Evolutionary conservation across 1,284 basidiomycete genomes (phyloP).

Genomic region (Filobasidium uniguttulatum): DNA sequence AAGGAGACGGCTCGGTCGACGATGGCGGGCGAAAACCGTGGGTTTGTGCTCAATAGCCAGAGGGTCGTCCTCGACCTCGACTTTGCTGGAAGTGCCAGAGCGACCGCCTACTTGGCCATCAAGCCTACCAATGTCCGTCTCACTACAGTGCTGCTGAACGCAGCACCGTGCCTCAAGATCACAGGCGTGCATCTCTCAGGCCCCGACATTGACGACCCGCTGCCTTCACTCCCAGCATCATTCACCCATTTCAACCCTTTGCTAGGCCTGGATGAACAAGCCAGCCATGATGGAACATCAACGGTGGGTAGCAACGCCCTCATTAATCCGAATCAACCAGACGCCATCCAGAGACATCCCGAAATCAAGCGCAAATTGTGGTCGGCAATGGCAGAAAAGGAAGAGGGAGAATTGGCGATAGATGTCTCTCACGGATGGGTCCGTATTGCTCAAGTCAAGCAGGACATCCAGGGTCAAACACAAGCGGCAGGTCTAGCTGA

Average conservation of each 20-base stretch:
- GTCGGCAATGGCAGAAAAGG: constrained; percentile 73
- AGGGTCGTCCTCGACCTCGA: constrained; percentile 33
- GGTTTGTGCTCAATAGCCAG: constrained; percentile 24
- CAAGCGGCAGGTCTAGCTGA: constrained; percentile 25
- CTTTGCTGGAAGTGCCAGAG: constrained; percentile 27
- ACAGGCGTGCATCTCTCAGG: constrained; percentile 30
- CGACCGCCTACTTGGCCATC: constrained; percentile 31
- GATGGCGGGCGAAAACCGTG: constrained; percentile 1
- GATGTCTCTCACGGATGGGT: constrained; percentile 71
- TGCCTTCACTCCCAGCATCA: constrained; percentile 8
- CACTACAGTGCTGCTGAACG: constrained; percentile 31
- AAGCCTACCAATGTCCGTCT: constrained; percentile 28
- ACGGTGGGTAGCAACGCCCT: constrained; percentile 52
- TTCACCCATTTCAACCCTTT: constrained; percentile 12
- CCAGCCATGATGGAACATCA: constrained; percentile 44
- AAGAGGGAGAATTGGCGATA: constrained; percentile 88
- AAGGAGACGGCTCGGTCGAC: not conserved
- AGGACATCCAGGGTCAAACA: constrained; percentile 21
- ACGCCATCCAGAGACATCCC: constrained; percentile 77
- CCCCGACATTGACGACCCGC: constrained; percentile 23
- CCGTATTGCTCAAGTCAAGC: constrained; percentile 23
- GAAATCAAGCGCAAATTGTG: constrained; percentile 89
- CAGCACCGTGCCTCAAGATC: constrained; percentile 29
- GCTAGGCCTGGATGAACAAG: constrained; percentile 9
- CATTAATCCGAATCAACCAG: constrained; percentile 27